Evolutionary conservation across 495 filamentous ascomycete species (phyloP).

Genomic region (Tirmania nivea): DNA sequence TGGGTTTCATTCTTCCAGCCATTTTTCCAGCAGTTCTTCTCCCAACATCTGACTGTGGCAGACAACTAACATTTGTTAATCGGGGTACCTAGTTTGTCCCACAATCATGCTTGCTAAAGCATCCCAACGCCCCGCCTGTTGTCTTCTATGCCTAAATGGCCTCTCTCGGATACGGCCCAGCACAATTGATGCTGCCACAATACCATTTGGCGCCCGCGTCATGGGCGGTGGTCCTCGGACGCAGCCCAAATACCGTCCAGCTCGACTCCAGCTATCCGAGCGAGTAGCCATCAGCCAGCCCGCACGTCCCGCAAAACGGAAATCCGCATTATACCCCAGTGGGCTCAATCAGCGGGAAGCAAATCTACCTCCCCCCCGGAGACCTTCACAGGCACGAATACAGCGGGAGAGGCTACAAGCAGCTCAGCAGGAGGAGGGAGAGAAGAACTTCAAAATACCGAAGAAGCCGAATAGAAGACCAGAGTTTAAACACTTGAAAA

Average conservation of each 20-base stretch:
- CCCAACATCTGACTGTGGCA: no score
- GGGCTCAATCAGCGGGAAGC: slow-evolving; percentile 1
- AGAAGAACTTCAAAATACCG: slow-evolving; percentile 17
- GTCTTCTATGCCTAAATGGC: no score
- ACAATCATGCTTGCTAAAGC: no score
- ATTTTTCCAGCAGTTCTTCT: no score
- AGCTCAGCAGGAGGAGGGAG: slow-evolving; percentile 1
- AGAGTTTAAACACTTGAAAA: slow-evolving; percentile 71
- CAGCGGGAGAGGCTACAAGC: slow-evolving; percentile 6
- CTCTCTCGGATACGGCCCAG: no score
- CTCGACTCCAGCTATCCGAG: slow-evolving; percentile 6
- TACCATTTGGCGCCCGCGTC: no score
- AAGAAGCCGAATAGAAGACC: slow-evolving; percentile 25
- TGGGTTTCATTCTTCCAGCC: no score
- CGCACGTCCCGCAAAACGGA: slow-evolving; percentile 1
- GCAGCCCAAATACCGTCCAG: slow-evolving; percentile 18
- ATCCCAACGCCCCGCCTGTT: no score
- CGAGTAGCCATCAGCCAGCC: slow-evolving; percentile 8
- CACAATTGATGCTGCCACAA: no score
- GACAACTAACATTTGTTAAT: no score
- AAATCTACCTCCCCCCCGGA: background rate
- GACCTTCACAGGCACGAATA: slow-evolving; percentile 8
- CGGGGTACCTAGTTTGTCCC: no score
- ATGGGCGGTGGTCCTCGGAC: no score
- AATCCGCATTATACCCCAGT: slow-evolving; percentile 21